These are phyloP conservation scores for Metrosideros polymorpha DNA, from an alignment of 441 rosid species.

Conservation along the genomic window DNA sequence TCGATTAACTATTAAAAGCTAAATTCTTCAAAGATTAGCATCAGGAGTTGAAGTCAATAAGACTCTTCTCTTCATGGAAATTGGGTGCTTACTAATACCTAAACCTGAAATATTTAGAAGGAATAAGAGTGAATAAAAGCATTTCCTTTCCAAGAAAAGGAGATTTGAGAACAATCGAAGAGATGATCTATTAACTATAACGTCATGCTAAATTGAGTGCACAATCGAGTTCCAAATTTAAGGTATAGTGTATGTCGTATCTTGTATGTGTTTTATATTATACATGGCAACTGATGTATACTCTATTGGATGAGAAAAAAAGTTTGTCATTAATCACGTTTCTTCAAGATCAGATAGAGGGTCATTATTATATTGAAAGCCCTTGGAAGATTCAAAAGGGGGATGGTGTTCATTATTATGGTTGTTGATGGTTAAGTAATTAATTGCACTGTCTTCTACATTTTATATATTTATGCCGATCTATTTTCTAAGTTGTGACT, in stretches of 20 bases:
- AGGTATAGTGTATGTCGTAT: background rate
- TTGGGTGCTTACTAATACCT: background rate
- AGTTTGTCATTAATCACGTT: too few species aligned
- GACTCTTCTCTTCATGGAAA: background rate
- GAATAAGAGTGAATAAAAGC: background rate
- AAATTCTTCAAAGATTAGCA: too few species aligned
- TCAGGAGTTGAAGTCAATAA: too few species aligned
- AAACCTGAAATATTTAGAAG: background rate
- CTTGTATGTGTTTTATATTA: background rate
- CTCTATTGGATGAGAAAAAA: background rate
- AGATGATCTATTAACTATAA: background rate
- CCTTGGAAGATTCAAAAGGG: background rate
- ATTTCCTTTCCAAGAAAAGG: background rate
- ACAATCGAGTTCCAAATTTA: background rate
- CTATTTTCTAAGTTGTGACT: background rate
- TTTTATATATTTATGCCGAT: background rate
- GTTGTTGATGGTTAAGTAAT: background rate
- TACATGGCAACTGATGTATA: background rate
- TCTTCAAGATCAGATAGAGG: background rate
- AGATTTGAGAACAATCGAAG: background rate
- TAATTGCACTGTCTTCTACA: background rate
- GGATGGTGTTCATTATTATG: background rate
- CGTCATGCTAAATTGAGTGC: background rate
- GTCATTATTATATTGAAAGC: background rate
- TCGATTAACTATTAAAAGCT: background rate